Evolutionary conservation across 2,329 filamentous ascomycete genomes (phyloP), one percentile per base, ranked within the genome.

Genomic region (Sporothrix sp.): DNA sequence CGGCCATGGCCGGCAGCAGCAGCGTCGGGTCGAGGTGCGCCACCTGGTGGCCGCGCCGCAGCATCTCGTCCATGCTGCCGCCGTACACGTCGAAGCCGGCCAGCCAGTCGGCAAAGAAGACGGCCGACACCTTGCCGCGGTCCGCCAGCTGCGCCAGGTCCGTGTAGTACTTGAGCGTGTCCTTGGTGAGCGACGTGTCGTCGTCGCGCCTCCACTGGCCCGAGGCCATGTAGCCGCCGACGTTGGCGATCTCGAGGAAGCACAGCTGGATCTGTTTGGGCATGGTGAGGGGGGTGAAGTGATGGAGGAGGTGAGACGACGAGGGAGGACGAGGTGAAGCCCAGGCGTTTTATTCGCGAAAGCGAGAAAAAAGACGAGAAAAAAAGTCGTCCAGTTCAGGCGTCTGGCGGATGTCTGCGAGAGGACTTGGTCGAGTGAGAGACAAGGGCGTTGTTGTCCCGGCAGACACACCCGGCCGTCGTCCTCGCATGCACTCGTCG

Each of bases 181-280:
- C 45, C 39, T 52, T 52, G 38, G 30, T 49, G 14, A 20, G 13
- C 16, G 45, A 44, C n/a, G 37, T 49, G 39, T 52, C 51, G 39
- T 40, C 46, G 18, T 47, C 45, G 21, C 46, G 39, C 33, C 18
- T 28, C 51, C 51, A 52, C 46, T 52, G 51, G 40, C 51, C 48
- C 3, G 40, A 30, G 36, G 40, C 32, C 48, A 28, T 28, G 42
- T 51, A 35, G 25, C 25, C 27, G 39, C 48, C 40, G 25, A 27
- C 20, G 35, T 35, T 38, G 33, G 40, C 48, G 16, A 35, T 44
- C 33, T 51, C 48, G 25, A 51, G 36, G 40, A 51, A 51, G 48
- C 35, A 45, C 23, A 51, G 39, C 20, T 51, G 20, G 59, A 68
- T 50, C 52, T 53, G 11, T 62, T 65, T 48, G n/a, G 44, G 32